These are phyloP conservation scores for Trichoderma pleuroti DNA, from an alignment of 2,329 filamentous ascomycete genomes.

Conservation along the genomic window DNA sequence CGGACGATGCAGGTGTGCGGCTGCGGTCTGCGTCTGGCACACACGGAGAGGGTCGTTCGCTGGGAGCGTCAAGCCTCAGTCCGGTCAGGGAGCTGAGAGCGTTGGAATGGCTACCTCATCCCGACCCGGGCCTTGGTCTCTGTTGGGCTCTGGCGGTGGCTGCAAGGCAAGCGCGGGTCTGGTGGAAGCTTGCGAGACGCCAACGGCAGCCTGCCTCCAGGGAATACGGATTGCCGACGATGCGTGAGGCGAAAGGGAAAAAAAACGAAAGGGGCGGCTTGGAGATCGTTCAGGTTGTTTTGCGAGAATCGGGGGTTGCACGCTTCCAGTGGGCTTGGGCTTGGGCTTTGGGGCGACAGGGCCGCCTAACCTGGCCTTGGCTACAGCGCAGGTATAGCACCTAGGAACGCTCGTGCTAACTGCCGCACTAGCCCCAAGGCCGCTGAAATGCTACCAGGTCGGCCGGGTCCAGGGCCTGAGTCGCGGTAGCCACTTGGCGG, in stretches of 20 bases:
- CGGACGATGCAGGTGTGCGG: conserved; percentile 25
- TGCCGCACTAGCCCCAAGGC: conserved; percentile 7
- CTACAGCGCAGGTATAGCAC: neutral
- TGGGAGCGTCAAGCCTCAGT: conserved; percentile 45
- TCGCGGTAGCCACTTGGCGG: conserved; percentile 15
- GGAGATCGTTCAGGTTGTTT: conserved; percentile 11
- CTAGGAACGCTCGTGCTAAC: neutral
- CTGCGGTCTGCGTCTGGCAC: conserved; percentile 4
- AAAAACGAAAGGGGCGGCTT: conserved; percentile 20
- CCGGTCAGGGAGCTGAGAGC: conserved; percentile 59
- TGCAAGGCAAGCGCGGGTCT: conserved; percentile 18
- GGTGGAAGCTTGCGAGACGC: conserved; percentile 18
- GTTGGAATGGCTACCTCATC: conserved; percentile 57
- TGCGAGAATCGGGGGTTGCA: conserved; percentile 19
- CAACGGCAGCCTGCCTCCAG: conserved; percentile 19
- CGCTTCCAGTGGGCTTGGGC: conserved; percentile 13
- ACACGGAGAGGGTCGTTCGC: conserved; percentile 18
- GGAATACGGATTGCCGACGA: conserved; percentile 13
- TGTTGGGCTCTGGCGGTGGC: neutral
- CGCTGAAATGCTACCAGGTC: conserved; percentile 5
- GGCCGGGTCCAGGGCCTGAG: conserved; percentile 18
- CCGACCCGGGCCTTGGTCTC: conserved; percentile 33
- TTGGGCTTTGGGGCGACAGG: conserved; percentile 7
- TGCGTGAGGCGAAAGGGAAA: conserved; percentile 11
- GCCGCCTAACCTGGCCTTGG: neutral